These are phyloP conservation scores for California macrophylla DNA, from an alignment of 441 rosid species.

Conservation along the genomic window DNA sequence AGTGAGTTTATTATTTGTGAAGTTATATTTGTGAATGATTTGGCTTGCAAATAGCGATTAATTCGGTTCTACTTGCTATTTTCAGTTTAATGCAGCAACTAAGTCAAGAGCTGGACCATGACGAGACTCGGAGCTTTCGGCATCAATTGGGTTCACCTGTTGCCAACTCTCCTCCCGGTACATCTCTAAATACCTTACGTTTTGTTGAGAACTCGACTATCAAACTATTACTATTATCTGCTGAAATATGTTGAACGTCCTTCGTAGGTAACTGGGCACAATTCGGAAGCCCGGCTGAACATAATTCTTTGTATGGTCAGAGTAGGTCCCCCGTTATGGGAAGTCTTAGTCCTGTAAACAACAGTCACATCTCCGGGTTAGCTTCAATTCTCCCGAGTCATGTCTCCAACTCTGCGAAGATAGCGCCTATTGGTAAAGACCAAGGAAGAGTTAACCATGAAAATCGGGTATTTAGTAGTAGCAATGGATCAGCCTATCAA, in stretches of 20 bases:
- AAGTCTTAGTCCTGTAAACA: constrained; percentile 37
- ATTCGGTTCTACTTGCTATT: constrained; percentile 14
- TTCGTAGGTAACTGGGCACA: constrained; percentile 65
- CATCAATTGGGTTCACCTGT: constrained; percentile 74
- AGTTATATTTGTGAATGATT: background rate
- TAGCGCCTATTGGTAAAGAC: constrained; percentile 63
- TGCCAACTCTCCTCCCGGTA: constrained; percentile 78
- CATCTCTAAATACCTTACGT: constrained; percentile 10
- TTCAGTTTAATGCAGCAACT: constrained; percentile 54
- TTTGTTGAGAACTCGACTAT: constrained; percentile 6
- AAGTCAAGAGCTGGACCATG: constrained; percentile 67
- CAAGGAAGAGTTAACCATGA: constrained; percentile 41
- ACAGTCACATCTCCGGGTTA: constrained; percentile 46
- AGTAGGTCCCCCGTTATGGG: constrained; percentile 50
- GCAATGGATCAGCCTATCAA: constrained; percentile 32
- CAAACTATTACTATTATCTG: no score
- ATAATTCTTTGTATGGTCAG: constrained; percentile 41
- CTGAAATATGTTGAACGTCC: constrained; percentile 16
- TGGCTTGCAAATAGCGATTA: background rate
- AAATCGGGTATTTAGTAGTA: constrained; percentile 35
- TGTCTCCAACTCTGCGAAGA: constrained; percentile 42
- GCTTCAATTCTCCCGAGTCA: constrained; percentile 66
- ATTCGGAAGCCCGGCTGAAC: constrained; percentile 62
- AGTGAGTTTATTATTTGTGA: constrained; percentile 35
- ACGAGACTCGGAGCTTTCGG: constrained; percentile 49